These are phyloP conservation scores for Penicillium sp. DNA, from an alignment of 2,329 filamentous ascomycete genomes.

Conservation along the genomic window DNA sequence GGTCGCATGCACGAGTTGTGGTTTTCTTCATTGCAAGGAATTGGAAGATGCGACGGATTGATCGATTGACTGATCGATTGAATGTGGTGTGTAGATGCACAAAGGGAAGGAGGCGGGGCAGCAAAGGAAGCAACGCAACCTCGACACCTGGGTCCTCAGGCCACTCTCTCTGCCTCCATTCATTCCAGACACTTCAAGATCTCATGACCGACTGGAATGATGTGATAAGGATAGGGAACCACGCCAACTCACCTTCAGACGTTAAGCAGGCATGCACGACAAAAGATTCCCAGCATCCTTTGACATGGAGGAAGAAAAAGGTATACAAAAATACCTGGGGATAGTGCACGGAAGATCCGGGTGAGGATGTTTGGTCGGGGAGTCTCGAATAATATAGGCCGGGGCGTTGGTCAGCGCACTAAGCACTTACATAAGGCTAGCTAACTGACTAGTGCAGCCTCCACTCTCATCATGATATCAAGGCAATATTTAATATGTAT, in stretches of 20 bases:
- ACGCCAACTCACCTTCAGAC: conserved; percentile 5
- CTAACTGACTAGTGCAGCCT: neutral
- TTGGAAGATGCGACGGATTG: neutral
- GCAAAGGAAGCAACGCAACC: neutral
- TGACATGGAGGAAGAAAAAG: neutral
- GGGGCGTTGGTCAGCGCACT: neutral
- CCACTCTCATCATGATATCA: neutral
- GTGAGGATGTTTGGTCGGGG: neutral
- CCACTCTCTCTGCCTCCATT: neutral
- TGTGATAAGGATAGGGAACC: no score
- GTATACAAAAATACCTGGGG: no score
- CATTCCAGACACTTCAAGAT: no score
- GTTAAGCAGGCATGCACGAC: neutral
- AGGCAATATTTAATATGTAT: neutral
- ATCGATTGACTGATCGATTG: neutral
- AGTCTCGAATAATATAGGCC: neutral
- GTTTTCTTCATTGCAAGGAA: neutral
- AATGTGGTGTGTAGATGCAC: no score
- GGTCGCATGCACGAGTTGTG: neutral
- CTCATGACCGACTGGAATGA: no score
- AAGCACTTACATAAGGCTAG: neutral
- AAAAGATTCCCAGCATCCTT: conserved; percentile 13
- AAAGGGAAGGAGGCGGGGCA: neutral
- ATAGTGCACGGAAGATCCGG: neutral
- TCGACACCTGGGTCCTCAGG: neutral